Conservation (phyloP, 2,329 filamentous ascomycete species). For the Beauveria medogensis region DNA sequence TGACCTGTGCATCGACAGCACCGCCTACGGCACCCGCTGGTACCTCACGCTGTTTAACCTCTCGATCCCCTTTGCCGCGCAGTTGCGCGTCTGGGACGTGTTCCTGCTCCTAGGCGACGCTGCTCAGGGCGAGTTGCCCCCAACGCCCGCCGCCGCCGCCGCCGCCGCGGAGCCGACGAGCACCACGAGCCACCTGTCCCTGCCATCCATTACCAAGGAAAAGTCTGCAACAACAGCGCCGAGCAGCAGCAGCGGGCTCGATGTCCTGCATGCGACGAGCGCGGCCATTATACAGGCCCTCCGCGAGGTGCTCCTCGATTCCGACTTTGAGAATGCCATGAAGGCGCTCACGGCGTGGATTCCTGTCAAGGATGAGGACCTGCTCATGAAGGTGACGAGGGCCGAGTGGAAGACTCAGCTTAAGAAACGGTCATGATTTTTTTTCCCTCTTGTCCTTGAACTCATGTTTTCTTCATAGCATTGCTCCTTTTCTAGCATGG, state of each 20-base stretch:
- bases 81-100: conserved; percentile 94
- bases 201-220: conserved; percentile 13
- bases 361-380: conserved; percentile 85
- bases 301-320: conserved; percentile 78
- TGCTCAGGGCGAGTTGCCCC: conserved; percentile 30
- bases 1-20: conserved; percentile 73
- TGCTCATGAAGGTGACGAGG: conserved; percentile 83
- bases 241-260: conserved; percentile 47
- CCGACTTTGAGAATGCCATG: conserved; percentile 97
- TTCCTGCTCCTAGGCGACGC: conserved; percentile 88
- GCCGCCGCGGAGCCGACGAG: conserved; percentile 1
- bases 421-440: conserved; percentile 32
- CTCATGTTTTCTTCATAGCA: not conserved
- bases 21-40: conserved; percentile 94
- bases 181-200: not conserved
- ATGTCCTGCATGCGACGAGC: conserved; percentile 82
- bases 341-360: conserved; percentile 92
- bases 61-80: conserved; percentile 86
- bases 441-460: not conserved
- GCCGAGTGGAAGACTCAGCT: conserved; percentile 72
- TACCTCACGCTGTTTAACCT: conserved; percentile 97
- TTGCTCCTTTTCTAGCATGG: no score
- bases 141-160: not conserved
- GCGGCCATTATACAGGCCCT: conserved; percentile 87
- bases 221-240: conserved; percentile 4